Base-by-base conservation (phyloP, 2,329 filamentous ascomycete genomes). In the Pseudogymnoascus sp. region DNA sequence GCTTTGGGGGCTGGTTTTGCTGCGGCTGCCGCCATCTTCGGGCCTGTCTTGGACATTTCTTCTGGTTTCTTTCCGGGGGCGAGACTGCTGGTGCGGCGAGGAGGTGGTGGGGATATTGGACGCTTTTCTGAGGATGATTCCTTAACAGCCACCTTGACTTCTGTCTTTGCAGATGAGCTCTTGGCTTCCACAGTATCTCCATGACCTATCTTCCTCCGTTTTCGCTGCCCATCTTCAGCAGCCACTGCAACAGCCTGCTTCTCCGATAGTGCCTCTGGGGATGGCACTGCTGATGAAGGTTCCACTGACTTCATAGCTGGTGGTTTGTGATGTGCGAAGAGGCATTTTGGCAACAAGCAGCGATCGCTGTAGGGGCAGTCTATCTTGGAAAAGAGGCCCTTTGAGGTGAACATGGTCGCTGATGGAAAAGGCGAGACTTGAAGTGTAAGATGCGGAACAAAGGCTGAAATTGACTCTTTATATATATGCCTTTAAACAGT, bases 151-250 rank as follows among this genome's bases (percentile, higher is more conserved):
- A 23, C 4, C 21, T 39, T 62, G 7, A 21, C 12, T 21, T 62
- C 61, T 29, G 61, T 16, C 21, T 61, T 39, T 42, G 23, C 59
- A 11, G 34, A 7, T 6, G 59, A 16, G 39, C 18, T 10, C 10
- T 26, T 10, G 18, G 59, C 23, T 31, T 26, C 59, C 14, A 8
- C 12, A 14, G 6, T 5, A 16, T 64, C 62, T 5, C 64, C 67
- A 51, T 65, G 61, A n/a, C 64, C 66, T 54, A 70, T 42, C 61
- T 70, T 75, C 54, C 67, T 69, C 57, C 73, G 71, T 64, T 76
- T 76, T 61, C 72, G 66, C 61, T 69, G 71, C n/a, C 68, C 70
- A 64, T 74, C 71, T 40, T 75, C 71, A 64, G 68, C 69, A 59
- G 66, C 39, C 21, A 61, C 26, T 26, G 26, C 11, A 7, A 39